Evolutionary conservation across 2,329 filamentous ascomycete species (phyloP).

Genomic region (Microdochium bolleyi): DNA sequence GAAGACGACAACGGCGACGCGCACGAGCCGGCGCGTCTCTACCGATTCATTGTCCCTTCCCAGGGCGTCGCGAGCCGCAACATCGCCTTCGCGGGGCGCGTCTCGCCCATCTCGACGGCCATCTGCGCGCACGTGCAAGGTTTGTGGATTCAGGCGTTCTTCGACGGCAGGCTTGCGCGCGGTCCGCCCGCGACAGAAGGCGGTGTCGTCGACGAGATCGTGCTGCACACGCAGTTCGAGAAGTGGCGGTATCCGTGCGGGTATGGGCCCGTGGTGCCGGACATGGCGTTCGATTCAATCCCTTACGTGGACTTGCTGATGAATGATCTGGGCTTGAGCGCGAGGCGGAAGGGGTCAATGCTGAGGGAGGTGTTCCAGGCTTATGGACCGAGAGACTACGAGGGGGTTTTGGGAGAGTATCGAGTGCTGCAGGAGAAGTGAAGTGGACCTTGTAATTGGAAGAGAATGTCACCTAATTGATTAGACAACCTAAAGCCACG

Average conservation of each 20-base stretch:
- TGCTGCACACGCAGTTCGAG: conserved; percentile 43
- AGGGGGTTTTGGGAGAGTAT: conserved; percentile 31
- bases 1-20: conserved; percentile 9
- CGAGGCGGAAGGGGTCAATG: conserved; percentile 24
- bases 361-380: conserved; percentile 31
- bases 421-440: background rate
- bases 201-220: conserved; percentile 24
- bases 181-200: background rate
- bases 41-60: conserved; percentile 35
- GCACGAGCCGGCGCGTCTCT: conserved; percentile 18
- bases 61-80: conserved; percentile 30
- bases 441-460: too few relatives aligned
- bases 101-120: conserved; percentile 34
- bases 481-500: too few relatives aligned
- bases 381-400: conserved; percentile 37
- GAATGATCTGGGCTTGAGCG: conserved; percentile 41
- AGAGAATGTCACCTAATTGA: too few relatives aligned
- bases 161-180: conserved; percentile 34
- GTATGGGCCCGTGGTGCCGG: conserved; percentile 38
- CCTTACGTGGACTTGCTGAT: conserved; percentile 51
- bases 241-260: conserved; percentile 42
- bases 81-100: conserved; percentile 38
- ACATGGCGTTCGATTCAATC: conserved; percentile 52
- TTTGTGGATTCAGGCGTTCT: conserved; percentile 49
- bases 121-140: conserved; percentile 36